phyloP scores from a whole-genome alignment of 176 grass and related monocot species.

The Oryza australiensis region DNA sequence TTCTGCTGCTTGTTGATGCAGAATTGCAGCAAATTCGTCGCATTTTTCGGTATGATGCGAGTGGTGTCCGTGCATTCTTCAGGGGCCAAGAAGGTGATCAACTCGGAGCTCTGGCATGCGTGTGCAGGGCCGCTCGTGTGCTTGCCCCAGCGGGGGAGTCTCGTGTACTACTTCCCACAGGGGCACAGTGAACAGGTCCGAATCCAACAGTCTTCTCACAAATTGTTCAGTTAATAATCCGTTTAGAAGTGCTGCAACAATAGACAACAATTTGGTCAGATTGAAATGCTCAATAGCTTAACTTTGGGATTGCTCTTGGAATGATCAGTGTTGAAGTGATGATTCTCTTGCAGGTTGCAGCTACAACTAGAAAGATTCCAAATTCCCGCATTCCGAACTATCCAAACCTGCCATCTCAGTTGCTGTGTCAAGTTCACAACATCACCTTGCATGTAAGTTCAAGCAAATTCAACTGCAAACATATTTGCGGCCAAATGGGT shows the following conservation, averaged over 20 bases:
- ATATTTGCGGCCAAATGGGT: neutral
- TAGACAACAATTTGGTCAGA: neutral
- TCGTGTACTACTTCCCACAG: slow-evolving; percentile 93
- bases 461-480: neutral
- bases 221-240: neutral
- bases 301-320: neutral
- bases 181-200: slow-evolving; percentile 96
- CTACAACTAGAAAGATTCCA: slow-evolving; percentile 74
- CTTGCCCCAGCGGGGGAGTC: slow-evolving; percentile 79
- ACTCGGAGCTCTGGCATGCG: slow-evolving; percentile 96
- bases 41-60: slow-evolving; percentile 3
- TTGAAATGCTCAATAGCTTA: neutral
- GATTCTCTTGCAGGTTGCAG: slow-evolving; percentile 64
- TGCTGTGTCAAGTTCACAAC: slow-evolving; percentile 95
- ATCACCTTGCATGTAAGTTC: slow-evolving; percentile 80
- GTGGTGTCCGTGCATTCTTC: neutral
- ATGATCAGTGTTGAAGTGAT: neutral
- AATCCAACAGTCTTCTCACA: slow-evolving; percentile 24
- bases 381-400: slow-evolving; percentile 88
- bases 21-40: neutral
- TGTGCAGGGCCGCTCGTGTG: slow-evolving; percentile 90
- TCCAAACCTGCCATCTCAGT: slow-evolving; percentile 83
- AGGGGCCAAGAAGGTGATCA: slow-evolving; percentile 89
- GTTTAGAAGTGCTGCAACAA: neutral
- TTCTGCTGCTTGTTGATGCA: neutral